Evolutionary conservation across 768 basidiomycete genomes (phyloP).

Genomic region (Boletus barrowsii): DNA sequence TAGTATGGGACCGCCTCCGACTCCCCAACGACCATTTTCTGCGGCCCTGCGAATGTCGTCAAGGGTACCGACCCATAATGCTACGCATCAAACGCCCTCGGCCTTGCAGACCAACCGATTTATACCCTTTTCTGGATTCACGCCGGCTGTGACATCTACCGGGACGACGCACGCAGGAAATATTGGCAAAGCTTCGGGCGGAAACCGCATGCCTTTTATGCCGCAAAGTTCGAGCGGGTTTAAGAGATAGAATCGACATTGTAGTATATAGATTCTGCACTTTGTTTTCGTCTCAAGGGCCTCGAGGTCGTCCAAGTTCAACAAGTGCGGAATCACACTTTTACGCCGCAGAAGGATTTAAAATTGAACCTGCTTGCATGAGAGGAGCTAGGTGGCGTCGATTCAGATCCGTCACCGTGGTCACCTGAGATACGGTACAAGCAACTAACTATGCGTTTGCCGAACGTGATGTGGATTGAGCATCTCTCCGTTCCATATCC

Average conservation of each 20-base stretch:
- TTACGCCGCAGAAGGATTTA: no score
- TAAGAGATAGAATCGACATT: slow-evolving; percentile 18
- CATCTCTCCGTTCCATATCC: no score
- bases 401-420: no score
- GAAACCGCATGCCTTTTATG: slow-evolving; percentile 56
- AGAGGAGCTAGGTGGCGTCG: no score
- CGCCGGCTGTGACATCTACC: slow-evolving; percentile 22
- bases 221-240: slow-evolving; percentile 34
- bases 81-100: slow-evolving; percentile 6
- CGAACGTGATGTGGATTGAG: no score
- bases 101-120: slow-evolving; percentile 31
- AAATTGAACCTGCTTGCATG: no score
- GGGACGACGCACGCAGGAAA: slow-evolving; percentile 8
- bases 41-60: slow-evolving; percentile 26
- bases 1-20: slow-evolving; percentile 53
- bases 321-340: no score
- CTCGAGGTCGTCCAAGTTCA: no score
- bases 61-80: slow-evolving; percentile 17
- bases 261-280: slow-evolving; percentile 1
- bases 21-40: slow-evolving; percentile 39
- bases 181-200: slow-evolving; percentile 24
- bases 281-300: background rate
- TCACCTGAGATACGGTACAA: no score
- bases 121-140: slow-evolving; percentile 23
- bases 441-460: no score